Conservation (phyloP, 768 basidiomycete genomes). For the Phanerodontia chrysosporium region DNA sequence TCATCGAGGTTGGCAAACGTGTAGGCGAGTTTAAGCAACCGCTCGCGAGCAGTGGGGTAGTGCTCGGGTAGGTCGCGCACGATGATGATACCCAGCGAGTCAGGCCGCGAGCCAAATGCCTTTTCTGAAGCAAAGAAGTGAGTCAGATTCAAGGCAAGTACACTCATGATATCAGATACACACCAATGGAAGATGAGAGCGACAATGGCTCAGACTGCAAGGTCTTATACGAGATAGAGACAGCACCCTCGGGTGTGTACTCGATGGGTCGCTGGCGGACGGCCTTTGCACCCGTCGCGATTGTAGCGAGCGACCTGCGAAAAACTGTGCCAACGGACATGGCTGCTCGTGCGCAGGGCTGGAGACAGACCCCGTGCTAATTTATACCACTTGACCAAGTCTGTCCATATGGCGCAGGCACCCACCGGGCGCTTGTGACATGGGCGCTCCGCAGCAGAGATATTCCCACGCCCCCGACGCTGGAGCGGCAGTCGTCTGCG, state of each 20-base stretch:
- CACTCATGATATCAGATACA: conserved; percentile 12
- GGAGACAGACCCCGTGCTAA: not conserved
- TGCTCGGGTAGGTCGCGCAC: conserved; percentile 73
- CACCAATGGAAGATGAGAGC: conserved; percentile 61
- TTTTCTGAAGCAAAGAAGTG: conserved; percentile 40
- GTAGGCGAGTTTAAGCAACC: conserved; percentile 71
- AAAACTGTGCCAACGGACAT: conserved; percentile 7
- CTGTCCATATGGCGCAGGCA: not conserved
- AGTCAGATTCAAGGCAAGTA: not conserved
- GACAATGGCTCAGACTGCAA: conserved; percentile 50
- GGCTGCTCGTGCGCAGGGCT: not conserved
- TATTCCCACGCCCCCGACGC: not conserved
- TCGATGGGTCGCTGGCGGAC: conserved; percentile 19
- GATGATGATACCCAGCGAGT: conserved; percentile 77
- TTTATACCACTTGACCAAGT: not conserved
- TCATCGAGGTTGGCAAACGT: conserved; percentile 72
- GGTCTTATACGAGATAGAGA: conserved; percentile 59
- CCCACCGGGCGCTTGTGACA: not conserved
- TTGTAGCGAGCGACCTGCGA: conserved; percentile 16
- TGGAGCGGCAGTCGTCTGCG: not conserved
- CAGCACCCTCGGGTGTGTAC: conserved; percentile 44
- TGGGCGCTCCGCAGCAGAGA: not conserved
- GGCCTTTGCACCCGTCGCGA: not conserved
- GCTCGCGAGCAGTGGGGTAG: conserved; percentile 61
- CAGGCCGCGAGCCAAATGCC: conserved; percentile 78